A percentile compares a stretch with the other conserved stretches of the same genome.
Evolutionary conservation across 1,284 basidiomycete genomes (phyloP).

Genomic region (Apiotrichum veenhuisii): DNA sequence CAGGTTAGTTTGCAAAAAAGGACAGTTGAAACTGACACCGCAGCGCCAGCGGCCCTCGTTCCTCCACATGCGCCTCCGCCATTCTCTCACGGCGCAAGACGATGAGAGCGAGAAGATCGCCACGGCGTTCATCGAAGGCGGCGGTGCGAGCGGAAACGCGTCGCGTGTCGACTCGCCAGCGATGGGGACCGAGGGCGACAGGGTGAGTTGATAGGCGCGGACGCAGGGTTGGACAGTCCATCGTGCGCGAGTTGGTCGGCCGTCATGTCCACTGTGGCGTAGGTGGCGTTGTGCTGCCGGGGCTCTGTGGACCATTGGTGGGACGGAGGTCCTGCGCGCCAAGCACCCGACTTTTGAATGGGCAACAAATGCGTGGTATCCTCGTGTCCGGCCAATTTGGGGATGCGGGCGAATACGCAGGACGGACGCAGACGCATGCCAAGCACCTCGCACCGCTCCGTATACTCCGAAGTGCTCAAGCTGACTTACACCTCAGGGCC

Average conservation of each 20-base stretch:
- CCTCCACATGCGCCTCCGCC: conserved; percentile 74
- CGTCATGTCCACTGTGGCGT: background rate
- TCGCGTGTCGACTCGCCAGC: conserved; percentile 48
- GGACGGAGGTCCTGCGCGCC: too few species aligned
- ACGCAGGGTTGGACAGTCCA: too few species aligned
- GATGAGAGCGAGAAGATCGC: conserved; percentile 78
- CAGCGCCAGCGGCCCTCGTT: conserved; percentile 81
- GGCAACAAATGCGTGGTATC: background rate
- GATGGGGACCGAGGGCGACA: conserved; percentile 22
- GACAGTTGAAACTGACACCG: background rate
- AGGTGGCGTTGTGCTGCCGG: too few species aligned
- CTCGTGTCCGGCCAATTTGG: too few species aligned
- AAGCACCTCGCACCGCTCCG: background rate
- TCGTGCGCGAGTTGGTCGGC: too few species aligned
- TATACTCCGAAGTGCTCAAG: background rate
- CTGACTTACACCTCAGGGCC: conserved; percentile 17
- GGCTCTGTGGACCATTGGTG: too few species aligned
- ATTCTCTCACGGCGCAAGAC: conserved; percentile 82
- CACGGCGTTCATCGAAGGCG: conserved; percentile 67
- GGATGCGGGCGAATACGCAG: too few species aligned
- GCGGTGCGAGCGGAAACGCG: conserved; percentile 33
- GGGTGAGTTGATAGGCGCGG: conserved; percentile 14
- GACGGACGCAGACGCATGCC: too few species aligned
- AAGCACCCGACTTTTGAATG: too few species aligned
- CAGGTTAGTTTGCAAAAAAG: conserved; percentile 57